These are phyloP conservation scores for Arthrobotrys iridis DNA, from an alignment of 2,329 filamentous ascomycete genomes.

Conservation along the genomic window DNA sequence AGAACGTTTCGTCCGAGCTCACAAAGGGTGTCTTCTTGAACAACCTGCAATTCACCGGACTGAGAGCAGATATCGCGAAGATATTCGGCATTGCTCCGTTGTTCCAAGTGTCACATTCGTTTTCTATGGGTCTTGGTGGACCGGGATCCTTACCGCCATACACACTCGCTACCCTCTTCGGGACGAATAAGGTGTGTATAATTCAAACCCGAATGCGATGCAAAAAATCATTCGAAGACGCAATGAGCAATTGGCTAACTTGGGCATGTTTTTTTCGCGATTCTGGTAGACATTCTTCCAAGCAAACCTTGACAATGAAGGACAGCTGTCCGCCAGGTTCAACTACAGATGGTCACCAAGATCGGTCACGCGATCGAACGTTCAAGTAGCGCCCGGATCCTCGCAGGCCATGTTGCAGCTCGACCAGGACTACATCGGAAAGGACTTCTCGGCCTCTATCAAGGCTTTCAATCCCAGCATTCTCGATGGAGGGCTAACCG, in stretches of 20 bases:
- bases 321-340: slow-evolving; percentile 84
- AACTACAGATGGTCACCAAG: slow-evolving; percentile 88
- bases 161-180: slow-evolving; percentile 92
- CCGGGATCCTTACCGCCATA: slow-evolving; percentile 78
- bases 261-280: neutral
- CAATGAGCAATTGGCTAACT: slow-evolving; percentile 15
- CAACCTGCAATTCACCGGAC: slow-evolving; percentile 95
- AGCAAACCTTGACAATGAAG: slow-evolving; percentile 93
- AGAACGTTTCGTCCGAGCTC: slow-evolving; percentile 88
- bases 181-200: slow-evolving; percentile 81
- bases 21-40: slow-evolving; percentile 95
- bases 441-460: slow-evolving; percentile 90
- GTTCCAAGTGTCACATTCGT: slow-evolving; percentile 97
- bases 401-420: slow-evolving; percentile 89
- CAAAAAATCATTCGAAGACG: neutral
- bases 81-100: slow-evolving; percentile 91
- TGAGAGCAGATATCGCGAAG: slow-evolving; percentile 96
- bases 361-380: slow-evolving; percentile 85
- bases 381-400: slow-evolving; percentile 79
- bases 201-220: too few species aligned
- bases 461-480: slow-evolving; percentile 96
- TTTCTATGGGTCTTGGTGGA: slow-evolving; percentile 88
- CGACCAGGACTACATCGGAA: slow-evolving; percentile 93
- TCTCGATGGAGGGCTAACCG: slow-evolving; percentile 90
- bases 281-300: slow-evolving; percentile 83